Percentiles rank a stretch among this genome's conserved stretches.
Conservation (phyloP, 257 asterid genomes). For the Nicotiana sylvestris region DNA sequence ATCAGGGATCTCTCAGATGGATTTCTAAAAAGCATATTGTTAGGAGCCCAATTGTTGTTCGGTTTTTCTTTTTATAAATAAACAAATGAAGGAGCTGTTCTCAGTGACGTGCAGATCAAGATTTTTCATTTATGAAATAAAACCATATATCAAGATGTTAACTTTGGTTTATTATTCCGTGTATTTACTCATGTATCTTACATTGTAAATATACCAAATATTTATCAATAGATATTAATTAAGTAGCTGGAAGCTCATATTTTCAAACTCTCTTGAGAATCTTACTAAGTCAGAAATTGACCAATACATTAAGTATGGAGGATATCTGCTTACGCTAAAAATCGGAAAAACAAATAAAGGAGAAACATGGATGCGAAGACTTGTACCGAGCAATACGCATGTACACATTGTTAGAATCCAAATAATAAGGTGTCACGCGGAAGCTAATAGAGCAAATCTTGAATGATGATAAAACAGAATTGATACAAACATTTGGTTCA, state of each 20-base stretch:
- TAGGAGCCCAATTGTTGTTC: constrained; percentile 23
- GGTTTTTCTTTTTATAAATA: neutral
- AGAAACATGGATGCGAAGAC: neutral
- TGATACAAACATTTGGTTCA: no score
- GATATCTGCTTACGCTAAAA: neutral
- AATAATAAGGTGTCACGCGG: no score
- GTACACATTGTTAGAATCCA: no score
- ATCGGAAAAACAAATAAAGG: neutral
- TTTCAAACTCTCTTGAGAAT: neutral
- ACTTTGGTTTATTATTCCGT: no score
- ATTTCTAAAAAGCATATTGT: constrained; percentile 18
- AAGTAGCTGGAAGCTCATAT: neutral
- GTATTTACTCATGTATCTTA: neutral
- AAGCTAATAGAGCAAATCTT: no score
- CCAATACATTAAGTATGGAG: neutral
- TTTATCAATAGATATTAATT: no score
- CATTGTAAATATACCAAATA: neutral
- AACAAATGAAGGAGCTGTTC: neutral
- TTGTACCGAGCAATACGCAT: no score
- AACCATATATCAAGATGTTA: no score
- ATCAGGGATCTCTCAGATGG: constrained; percentile 32
- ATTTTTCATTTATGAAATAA: neutral
- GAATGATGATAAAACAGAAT: no score
- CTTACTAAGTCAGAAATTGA: neutral
- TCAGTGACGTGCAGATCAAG: neutral